Conservation (phyloP, 352 stramenopile species). For the Globisporangium polare region DNA sequence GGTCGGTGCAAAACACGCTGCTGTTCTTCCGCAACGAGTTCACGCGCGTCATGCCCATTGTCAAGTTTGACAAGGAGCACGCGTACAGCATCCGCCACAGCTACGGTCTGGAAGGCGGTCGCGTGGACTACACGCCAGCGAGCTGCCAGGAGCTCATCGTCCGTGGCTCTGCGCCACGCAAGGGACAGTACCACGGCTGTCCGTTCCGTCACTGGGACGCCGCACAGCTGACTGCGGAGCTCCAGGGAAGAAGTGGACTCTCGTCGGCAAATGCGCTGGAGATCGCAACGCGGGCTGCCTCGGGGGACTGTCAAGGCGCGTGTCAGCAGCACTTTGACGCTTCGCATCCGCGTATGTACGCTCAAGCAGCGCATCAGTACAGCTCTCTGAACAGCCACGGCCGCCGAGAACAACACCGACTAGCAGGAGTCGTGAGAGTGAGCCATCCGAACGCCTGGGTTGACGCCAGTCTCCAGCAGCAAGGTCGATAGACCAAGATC, state of each 20-base stretch:
- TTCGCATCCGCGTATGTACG: constrained; percentile 26
- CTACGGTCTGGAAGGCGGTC: constrained; percentile 77
- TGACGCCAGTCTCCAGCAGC: constrained; percentile 31
- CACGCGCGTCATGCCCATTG: constrained; percentile 40
- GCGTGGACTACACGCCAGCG: constrained; percentile 64
- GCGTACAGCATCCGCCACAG: constrained; percentile 86
- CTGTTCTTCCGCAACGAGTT: constrained; percentile 79
- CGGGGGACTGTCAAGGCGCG: constrained; percentile 35
- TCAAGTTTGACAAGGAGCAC: constrained; percentile 83
- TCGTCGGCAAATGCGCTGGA: constrained; percentile 15
- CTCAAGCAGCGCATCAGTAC: neutral
- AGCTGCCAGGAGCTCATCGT: constrained; percentile 57
- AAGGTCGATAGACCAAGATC: neutral
- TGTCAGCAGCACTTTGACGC: constrained; percentile 50
- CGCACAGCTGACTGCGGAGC: constrained; percentile 33
- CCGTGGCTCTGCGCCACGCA: constrained; percentile 28
- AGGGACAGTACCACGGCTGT: constrained; percentile 73
- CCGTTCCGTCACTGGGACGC: constrained; percentile 77
- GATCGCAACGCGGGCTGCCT: constrained; percentile 30
- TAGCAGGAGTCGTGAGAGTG: neutral
- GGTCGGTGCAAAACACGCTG: constrained; percentile 74
- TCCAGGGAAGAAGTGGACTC: constrained; percentile 51
- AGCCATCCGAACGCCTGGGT: constrained; percentile 62
- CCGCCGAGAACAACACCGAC: neutral
- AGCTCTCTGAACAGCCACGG: too few species aligned